These are phyloP conservation scores for Fusarium sp. DNA, from an alignment of 2,329 filamentous ascomycete genomes.

Conservation along the genomic window DNA sequence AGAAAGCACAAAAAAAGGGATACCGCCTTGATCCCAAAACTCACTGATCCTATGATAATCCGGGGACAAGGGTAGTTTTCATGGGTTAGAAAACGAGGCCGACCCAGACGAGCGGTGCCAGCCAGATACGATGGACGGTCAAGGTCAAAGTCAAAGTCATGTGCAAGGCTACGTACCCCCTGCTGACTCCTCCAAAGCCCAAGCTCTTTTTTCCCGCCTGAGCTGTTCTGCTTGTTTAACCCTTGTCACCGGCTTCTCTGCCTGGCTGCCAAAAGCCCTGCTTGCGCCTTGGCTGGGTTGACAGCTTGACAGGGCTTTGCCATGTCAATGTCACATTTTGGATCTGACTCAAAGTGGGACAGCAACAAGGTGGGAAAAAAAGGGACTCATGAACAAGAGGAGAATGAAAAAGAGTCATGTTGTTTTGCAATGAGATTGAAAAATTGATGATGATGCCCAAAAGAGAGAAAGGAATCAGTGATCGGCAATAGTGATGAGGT, in stretches of 20 bases:
- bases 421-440: not conserved
- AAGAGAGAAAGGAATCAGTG: not conserved
- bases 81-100: constrained; percentile 25
- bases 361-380: constrained; percentile 7
- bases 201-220: constrained; percentile 13
- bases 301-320: not conserved
- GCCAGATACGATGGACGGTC: constrained; percentile 3
- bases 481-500: constrained; percentile 28
- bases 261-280: constrained; percentile 23
- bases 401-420: not conserved
- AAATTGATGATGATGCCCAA: too few species aligned
- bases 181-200: constrained; percentile 30
- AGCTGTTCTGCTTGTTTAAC: not conserved
- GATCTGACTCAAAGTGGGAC: constrained; percentile 24
- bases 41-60: constrained; percentile 33
- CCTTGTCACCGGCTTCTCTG: constrained; percentile 34
- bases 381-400: constrained; percentile 13
- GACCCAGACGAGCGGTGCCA: constrained; percentile 44
- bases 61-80: constrained; percentile 21
- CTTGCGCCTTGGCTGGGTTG: constrained; percentile 8
- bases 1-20: not conserved
- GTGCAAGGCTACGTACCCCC: constrained; percentile 39
- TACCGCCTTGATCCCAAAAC: not conserved
- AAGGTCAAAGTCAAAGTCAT: not conserved
- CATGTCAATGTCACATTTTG: not conserved